Conservation (phyloP, 1,284 basidiomycete species). For the Inonotus obliquus region DNA sequence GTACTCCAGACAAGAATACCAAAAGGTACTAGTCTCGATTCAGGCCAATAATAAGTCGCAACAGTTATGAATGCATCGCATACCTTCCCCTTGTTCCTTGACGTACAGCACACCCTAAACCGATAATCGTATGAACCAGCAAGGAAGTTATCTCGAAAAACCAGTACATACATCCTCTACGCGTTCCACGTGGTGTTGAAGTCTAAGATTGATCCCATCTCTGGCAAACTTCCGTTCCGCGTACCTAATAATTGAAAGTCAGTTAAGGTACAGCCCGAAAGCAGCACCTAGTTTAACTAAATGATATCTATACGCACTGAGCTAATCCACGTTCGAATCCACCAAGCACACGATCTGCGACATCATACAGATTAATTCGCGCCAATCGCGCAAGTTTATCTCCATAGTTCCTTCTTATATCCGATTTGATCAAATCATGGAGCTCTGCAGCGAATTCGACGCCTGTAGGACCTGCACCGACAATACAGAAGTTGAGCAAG, state of each 20-base stretch:
- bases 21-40: slow-evolving; percentile 51
- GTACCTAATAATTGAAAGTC: slow-evolving; percentile 40
- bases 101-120: slow-evolving; percentile 53
- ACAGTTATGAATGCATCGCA: slow-evolving; percentile 15
- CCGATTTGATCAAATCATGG: slow-evolving; percentile 77
- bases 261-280: background rate
- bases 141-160: slow-evolving; percentile 28
- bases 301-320: slow-evolving; percentile 38
- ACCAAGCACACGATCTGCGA: slow-evolving; percentile 75
- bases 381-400: slow-evolving; percentile 57
- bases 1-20: slow-evolving; percentile 87
- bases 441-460: slow-evolving; percentile 87
- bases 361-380: slow-evolving; percentile 77
- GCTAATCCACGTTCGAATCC: slow-evolving; percentile 70
- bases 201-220: slow-evolving; percentile 74
- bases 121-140: slow-evolving; percentile 27
- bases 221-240: slow-evolving; percentile 70
- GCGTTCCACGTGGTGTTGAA: slow-evolving; percentile 74
- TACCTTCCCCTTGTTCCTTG: slow-evolving; percentile 59
- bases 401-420: slow-evolving; percentile 59
- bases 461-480: slow-evolving; percentile 76
- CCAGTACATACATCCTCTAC: slow-evolving; percentile 55
- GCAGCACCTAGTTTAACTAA: too few species aligned
- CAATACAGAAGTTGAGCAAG: slow-evolving; percentile 76
- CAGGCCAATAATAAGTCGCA: background rate